These are phyloP conservation scores for Catharanthus roseus DNA, from an alignment of 257 asterid genomes.

Conservation along the genomic window DNA sequence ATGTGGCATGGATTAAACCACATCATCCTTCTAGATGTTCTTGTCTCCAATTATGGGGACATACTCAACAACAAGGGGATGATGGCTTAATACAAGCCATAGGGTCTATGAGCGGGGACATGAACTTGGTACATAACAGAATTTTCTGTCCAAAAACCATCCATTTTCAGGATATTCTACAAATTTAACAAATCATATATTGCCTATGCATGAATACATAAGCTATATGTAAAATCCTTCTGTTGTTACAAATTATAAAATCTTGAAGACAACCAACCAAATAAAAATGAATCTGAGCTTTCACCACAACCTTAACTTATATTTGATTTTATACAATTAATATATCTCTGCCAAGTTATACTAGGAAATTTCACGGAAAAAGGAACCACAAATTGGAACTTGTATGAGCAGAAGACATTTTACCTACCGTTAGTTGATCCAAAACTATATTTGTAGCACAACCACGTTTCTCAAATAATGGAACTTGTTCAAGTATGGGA, in stretches of 20 bases:
- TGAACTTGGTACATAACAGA: no score
- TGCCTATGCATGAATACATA: not conserved
- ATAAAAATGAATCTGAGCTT: not conserved
- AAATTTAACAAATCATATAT: not conserved
- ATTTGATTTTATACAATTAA: not conserved
- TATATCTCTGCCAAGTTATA: not conserved
- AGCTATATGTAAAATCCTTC: not conserved
- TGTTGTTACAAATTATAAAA: not conserved
- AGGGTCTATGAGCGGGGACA: no score
- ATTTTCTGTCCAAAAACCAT: not conserved
- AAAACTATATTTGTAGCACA: conserved; percentile 32
- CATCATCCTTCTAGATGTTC: no score
- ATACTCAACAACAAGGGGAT: no score
- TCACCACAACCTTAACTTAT: not conserved
- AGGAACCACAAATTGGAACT: not conserved
- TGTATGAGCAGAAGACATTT: conserved; percentile 1
- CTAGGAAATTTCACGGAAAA: not conserved
- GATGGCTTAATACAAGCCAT: no score
- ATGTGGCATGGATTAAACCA: no score
- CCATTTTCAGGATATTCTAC: not conserved
- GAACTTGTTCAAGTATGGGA: conserved; percentile 53
- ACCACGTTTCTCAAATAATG: conserved; percentile 41
- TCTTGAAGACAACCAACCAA: not conserved
- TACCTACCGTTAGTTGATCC: conserved; percentile 84
- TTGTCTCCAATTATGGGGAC: no score